Evolutionary conservation across 2,329 filamentous ascomycete species (phyloP).

Genomic region (Colletotrichum zoysiae): DNA sequence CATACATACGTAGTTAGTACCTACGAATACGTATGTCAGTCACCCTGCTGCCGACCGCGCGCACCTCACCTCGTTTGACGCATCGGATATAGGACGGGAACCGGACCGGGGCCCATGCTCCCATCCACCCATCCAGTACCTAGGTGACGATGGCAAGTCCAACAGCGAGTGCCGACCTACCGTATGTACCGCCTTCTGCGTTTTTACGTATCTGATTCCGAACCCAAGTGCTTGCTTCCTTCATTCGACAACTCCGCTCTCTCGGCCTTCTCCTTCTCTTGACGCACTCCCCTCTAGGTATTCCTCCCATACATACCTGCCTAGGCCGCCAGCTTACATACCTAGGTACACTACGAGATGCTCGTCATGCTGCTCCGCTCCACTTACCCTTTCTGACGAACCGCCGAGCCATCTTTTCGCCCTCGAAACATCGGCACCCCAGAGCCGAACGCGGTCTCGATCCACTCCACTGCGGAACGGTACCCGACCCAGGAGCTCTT

Average conservation of each 20-base stretch:
- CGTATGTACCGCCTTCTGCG: conserved; percentile 15
- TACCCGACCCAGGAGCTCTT: conserved; percentile 21
- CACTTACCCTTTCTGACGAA: neutral
- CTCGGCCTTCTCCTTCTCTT: neutral
- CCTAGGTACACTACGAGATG: no score
- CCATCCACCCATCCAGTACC: neutral
- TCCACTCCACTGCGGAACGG: conserved; percentile 39
- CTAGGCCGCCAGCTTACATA: neutral
- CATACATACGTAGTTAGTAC: no score
- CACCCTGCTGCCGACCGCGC: conserved; percentile 15
- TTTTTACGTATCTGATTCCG: neutral
- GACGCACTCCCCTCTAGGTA: neutral
- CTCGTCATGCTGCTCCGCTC: conserved; percentile 2
- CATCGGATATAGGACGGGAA: conserved; percentile 30
- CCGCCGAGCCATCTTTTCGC: conserved; percentile 35
- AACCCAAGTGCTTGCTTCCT: conserved; percentile 31
- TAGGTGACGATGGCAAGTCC: conserved; percentile 2
- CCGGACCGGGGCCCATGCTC: conserved; percentile 21
- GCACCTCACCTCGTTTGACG: conserved; percentile 9
- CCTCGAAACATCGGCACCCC: conserved; percentile 35
- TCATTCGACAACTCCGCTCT: conserved; percentile 9
- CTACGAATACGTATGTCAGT: no score
- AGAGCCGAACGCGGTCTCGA: conserved; percentile 39
- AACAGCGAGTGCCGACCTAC: conserved; percentile 25
- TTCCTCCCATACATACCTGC: no score